phyloP scores from a whole-genome alignment of 1,284 basidiomycete genomes.

The Entoloma clypeatum region DNA sequence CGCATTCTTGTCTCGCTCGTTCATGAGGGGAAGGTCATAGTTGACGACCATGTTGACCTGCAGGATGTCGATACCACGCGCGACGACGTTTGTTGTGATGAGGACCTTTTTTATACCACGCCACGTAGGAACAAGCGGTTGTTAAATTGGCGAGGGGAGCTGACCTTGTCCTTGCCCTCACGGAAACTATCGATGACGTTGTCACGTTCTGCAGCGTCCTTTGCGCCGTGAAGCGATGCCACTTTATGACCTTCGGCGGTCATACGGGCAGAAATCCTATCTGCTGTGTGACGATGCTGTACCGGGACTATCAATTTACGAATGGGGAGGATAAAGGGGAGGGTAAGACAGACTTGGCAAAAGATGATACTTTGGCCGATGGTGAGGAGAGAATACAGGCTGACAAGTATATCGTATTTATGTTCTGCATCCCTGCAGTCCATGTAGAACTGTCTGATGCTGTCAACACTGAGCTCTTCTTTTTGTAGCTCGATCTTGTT shows the following conservation, averaged over 20 bases:
- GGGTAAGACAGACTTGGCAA: constrained; percentile 63
- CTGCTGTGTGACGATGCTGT: constrained; percentile 87
- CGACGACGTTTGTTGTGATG: constrained; percentile 98
- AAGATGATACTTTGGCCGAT: constrained; percentile 99
- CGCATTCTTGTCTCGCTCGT: constrained; percentile 51
- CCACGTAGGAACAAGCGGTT: neutral
- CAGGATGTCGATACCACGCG: constrained; percentile 96
- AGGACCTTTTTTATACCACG: constrained; percentile 45
- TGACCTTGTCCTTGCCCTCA: constrained; percentile 92
- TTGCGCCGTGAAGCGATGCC: constrained; percentile 92
- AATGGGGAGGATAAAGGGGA: neutral
- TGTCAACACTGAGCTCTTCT: constrained; percentile 92
- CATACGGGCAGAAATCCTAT: constrained; percentile 90
- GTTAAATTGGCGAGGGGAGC: neutral
- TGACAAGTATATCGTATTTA: constrained; percentile 95
- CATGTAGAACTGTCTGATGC: constrained; percentile 98
- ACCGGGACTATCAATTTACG: constrained; percentile 9
- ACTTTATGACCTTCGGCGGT: constrained; percentile 94
- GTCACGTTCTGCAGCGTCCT: constrained; percentile 88
- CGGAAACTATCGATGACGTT: constrained; percentile 93
- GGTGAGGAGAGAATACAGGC: constrained; percentile 87
- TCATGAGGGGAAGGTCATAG: constrained; percentile 92
- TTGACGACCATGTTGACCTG: constrained; percentile 99
- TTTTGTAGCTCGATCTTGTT: constrained; percentile 97
- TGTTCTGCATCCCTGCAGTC: constrained; percentile 86